Percentiles rank a stretch among this genome's conserved stretches.
These are phyloP conservation scores for Beta vulgaris DNA, from an alignment of 148 eudicot genomes.

Conservation along the genomic window DNA sequence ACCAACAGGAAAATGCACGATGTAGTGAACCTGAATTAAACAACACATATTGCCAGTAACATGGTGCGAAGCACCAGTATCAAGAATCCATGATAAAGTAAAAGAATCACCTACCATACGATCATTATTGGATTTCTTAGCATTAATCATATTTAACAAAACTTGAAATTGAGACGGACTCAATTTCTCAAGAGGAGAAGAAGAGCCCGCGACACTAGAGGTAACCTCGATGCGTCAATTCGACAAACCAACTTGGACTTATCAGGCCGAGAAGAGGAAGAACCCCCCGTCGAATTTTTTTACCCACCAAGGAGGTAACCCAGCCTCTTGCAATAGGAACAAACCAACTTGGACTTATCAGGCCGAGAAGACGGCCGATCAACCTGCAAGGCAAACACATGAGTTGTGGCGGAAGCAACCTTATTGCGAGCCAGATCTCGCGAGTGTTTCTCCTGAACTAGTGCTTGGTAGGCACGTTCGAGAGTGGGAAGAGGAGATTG, in stretches of 20 bases:
- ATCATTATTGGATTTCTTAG: not conserved
- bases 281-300: not conserved
- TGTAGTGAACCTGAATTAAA: not conserved
- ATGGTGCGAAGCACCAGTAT: not conserved
- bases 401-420: too few relatives aligned
- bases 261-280: too few relatives aligned
- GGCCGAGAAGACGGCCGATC: not conserved
- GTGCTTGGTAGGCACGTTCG: not conserved
- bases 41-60: not conserved
- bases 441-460: not conserved
- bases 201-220: not conserved
- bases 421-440: not conserved
- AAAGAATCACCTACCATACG: not conserved
- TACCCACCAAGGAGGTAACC: not conserved
- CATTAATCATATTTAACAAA: not conserved
- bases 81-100: not conserved
- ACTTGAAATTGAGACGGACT: not conserved
- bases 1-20: not conserved
- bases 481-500: not conserved
- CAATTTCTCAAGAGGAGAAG: not conserved
- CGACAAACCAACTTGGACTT: not conserved
- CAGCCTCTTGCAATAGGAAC: not conserved
- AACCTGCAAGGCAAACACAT: not conserved
- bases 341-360: not conserved
- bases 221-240: too few relatives aligned